Base-by-base conservation (phyloP, 73 alveolate species). In the Strombidium stylifer region DNA sequence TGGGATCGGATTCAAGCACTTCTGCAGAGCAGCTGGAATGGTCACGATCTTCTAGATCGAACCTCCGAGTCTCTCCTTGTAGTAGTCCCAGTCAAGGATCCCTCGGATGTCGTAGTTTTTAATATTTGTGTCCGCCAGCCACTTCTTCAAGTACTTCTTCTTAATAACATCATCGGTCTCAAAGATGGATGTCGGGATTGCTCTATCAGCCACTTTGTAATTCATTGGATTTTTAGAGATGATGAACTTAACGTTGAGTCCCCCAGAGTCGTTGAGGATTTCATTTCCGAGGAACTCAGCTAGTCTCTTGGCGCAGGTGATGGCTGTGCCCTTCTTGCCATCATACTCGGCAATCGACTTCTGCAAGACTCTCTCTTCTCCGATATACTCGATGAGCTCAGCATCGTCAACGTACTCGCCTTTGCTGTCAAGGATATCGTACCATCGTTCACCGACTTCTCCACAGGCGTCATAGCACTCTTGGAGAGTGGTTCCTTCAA, bases 1-100 rank as follows among this genome's bases (percentile, higher is more conserved):
- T 14, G 96, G 96, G 41, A 81, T 72, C 0, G 96, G 96, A 67
- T 86, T 86, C 37, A 57, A 36, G 21, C 89, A 81, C 55, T 83
- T 77, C 74, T 86, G 81, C 26, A 81, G 51, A n/a, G 92, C 96
- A 2, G 96, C 96, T n/a, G 93, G 93, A 35, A 82, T 82, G 19
- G 84, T 50, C n/a, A 82, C 69, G 49, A 82, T 82, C 66, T 82
- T 82, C 49, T 50, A 27, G 2, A 82, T 71, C 0, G 93, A 24
- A 27, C 81, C 58, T 12, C 81, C 81, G 21, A 97, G 82, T 65
- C 99, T 96, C 69, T 97, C 99, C 82, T 96, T 97, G 85, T 97
- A 97, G 83, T 97, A 97, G 20, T 91, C 95, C 99, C 99, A 97
- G 77, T 97, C 99, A 36, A 97, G 89, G 42, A 97, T 93, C 44